Base-by-base conservation (phyloP, 2,329 filamentous ascomycete species). In the Magnaporthiopsis incrustans region DNA sequence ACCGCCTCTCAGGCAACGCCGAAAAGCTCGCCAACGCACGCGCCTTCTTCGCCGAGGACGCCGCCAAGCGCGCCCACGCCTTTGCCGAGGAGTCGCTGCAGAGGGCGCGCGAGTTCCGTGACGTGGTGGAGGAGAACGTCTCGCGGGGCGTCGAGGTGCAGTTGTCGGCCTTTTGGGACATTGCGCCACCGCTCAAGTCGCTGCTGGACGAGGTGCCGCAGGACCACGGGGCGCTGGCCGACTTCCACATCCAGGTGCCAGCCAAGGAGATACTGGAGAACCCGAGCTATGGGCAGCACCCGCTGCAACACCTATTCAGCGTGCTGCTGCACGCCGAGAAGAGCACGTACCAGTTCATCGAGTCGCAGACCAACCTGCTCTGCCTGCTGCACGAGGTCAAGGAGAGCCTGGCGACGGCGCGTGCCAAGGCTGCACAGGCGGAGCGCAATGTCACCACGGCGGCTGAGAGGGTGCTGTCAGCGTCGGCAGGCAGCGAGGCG, bases 141-240 rank as follows among this genome's bases (percentile, higher is more conserved):
- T 87, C 88, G 26, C 87, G 91, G 12, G 95, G 94, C 22, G 92
- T 98, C 14, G 92, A 97, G 73, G 85, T 92, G 64, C 95, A 98
- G 76, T 83, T 97, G 2, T 93, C 89, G 12, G 93, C 94, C 0
- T 99, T 98, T 74, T 99, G 95, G 95, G 95, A 99, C 72, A 96
- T 98, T 70, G 94, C 93, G 1, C 95, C 95, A 3, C 87, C 88
- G 4, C 82, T 99, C 0, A 82, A 89, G 32, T 83, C 87, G 22
- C 80, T 98, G 60, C 83, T 96, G 14, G 90, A 96, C 66, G 89
- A 90, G 70, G 88, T 97, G 27, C 93, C 92, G 0, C 73, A 77
- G 1, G 76, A 82, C 58, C 38, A 44, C 38, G 38, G 38, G 38
- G 38, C 38, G 15, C 75, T 86, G 14, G 74, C 76, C 11, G 77